Evolutionary conservation across 345 rosid genomes (phyloP).

Genomic region (Moricandia arvensis): DNA sequence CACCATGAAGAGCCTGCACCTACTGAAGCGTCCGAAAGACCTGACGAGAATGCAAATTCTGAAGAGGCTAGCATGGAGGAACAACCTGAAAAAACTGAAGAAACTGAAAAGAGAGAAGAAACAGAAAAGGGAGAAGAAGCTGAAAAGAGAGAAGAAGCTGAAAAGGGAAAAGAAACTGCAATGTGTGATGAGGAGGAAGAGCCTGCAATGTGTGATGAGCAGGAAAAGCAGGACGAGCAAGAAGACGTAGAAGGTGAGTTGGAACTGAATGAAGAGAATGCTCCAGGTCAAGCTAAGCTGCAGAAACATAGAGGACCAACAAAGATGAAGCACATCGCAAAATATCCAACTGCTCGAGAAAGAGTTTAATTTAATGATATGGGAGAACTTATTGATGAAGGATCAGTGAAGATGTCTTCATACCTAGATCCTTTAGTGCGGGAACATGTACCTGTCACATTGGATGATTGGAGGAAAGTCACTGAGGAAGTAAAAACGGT

Average conservation of each 20-base stretch:
- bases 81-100: no score
- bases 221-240: not conserved
- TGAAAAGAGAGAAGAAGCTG: not conserved
- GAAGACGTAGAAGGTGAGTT: not conserved
- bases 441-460: no score
- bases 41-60: not conserved
- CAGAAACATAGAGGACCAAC: not conserved
- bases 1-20: not conserved
- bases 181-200: not conserved
- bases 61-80: not conserved
- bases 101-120: not conserved
- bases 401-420: not conserved
- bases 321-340: not conserved
- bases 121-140: not conserved
- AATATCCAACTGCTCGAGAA: not conserved
- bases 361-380: not conserved
- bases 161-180: not conserved
- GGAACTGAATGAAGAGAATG: not conserved
- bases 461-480: no score
- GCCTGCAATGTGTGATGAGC: not conserved
- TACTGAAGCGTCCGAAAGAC: not conserved
- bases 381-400: not conserved
- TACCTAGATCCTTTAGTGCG: no score
- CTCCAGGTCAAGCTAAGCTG: not conserved
- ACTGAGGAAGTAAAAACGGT: no score